Conservation (phyloP, 345 rosid species). For the Psidium guajava region DNA sequence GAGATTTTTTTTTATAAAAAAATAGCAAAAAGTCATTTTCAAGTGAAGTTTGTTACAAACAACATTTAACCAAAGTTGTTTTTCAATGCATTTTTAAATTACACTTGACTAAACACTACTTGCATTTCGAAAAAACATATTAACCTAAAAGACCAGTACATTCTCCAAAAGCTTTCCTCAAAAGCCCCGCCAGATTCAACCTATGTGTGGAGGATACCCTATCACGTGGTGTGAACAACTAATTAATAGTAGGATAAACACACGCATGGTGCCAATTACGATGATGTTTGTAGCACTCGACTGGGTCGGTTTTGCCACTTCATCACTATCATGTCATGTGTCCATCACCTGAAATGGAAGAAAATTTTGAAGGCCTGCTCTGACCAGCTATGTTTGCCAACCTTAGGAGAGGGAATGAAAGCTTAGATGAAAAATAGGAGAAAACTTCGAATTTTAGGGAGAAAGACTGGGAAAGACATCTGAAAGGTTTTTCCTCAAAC, state of each 20-base stretch:
- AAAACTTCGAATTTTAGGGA: background rate
- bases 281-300: background rate
- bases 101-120: background rate
- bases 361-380: background rate
- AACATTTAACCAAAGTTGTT: background rate
- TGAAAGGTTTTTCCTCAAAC: background rate
- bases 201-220: background rate
- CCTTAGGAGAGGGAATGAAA: background rate
- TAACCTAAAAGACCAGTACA: background rate
- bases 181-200: background rate
- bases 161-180: background rate
- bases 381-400: background rate
- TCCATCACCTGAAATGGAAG: background rate
- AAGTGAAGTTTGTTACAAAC: background rate
- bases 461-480: background rate
- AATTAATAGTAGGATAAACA: background rate
- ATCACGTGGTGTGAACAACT: background rate
- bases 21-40: background rate
- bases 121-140: background rate
- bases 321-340: background rate
- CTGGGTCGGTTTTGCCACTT: background rate
- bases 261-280: background rate
- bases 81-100: background rate
- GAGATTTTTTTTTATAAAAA: background rate
- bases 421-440: background rate